Evolutionary conservation across 2,329 filamentous ascomycete genomes (phyloP).

Genomic region (Neopestalotiopsis sp.): DNA sequence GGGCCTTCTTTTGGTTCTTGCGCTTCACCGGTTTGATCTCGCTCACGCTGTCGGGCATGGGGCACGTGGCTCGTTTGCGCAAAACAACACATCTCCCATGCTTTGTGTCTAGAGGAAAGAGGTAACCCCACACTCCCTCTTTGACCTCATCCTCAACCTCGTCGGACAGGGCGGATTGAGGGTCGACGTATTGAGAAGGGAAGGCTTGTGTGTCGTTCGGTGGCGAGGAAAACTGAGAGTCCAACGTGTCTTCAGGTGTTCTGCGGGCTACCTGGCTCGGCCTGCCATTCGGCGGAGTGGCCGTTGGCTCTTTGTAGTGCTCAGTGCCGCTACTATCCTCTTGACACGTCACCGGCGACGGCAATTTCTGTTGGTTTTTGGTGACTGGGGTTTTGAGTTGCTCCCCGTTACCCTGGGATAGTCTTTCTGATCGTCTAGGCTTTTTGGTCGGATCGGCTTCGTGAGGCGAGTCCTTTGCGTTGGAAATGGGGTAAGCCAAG

Average conservation of each 20-base stretch:
- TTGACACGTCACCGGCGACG: constrained; percentile 77
- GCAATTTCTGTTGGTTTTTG: constrained; percentile 70
- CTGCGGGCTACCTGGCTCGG: constrained; percentile 60
- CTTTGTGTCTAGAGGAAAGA: constrained; percentile 79
- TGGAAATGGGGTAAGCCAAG: constrained; percentile 18
- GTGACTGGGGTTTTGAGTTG: constrained; percentile 63
- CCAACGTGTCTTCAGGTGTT: constrained; percentile 52
- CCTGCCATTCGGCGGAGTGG: constrained; percentile 69
- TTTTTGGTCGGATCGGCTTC: constrained; percentile 75
- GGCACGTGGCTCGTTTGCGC: constrained; percentile 75
- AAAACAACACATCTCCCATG: constrained; percentile 74
- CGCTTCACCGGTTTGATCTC: constrained; percentile 45
- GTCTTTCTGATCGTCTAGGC: constrained; percentile 77
- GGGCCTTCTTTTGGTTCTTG: constrained; percentile 49
- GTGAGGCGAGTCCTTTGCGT: constrained; percentile 68
- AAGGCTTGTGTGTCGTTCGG: constrained; percentile 68
- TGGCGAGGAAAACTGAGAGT: constrained; percentile 60
- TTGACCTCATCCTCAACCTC: constrained; percentile 84
- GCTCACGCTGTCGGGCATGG: constrained; percentile 56
- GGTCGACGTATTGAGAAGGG: constrained; percentile 77
- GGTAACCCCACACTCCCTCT: constrained; percentile 94
- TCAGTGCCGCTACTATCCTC: constrained; percentile 63
- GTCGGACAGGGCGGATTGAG: constrained; percentile 73
- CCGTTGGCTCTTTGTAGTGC: constrained; percentile 73
- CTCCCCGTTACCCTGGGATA: constrained; percentile 57